Conservation (phyloP, 345 rosid species). For the Arabidopsis suecica region DNA sequence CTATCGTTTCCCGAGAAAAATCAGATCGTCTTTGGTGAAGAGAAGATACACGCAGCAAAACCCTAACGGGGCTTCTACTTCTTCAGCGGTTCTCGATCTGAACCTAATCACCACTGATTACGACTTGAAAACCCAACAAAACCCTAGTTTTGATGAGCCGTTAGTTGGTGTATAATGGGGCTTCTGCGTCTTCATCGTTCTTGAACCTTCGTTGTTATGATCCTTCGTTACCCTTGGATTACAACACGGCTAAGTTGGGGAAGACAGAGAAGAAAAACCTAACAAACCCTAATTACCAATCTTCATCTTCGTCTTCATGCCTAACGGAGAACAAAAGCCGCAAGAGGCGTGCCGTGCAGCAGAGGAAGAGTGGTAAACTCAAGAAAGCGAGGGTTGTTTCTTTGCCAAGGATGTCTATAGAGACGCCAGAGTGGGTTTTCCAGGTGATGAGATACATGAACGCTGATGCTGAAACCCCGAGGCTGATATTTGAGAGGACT, state of each 20-base stretch:
- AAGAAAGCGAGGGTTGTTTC: constrained; percentile 9
- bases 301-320: not conserved
- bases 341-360: not conserved
- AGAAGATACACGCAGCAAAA: not conserved
- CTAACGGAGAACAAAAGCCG: not conserved
- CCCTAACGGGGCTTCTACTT: not conserved
- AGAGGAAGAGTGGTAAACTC: not conserved
- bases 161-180: not conserved
- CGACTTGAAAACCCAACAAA: not conserved
- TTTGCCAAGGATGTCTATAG: not conserved
- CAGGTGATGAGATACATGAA: not conserved
- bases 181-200: not conserved
- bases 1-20: not conserved
- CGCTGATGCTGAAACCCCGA: not conserved
- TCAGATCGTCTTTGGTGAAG: not conserved
- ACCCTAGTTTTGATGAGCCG: not conserved
- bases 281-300: not conserved
- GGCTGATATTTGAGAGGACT: not conserved
- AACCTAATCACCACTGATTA: not conserved
- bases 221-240: not conserved
- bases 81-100: not conserved
- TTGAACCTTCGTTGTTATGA: not conserved
- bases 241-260: not conserved
- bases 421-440: not conserved
- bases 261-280: not conserved